Base-by-base conservation (phyloP, 305 asterid genomes). In the Caryopteris hybrid region DNA sequence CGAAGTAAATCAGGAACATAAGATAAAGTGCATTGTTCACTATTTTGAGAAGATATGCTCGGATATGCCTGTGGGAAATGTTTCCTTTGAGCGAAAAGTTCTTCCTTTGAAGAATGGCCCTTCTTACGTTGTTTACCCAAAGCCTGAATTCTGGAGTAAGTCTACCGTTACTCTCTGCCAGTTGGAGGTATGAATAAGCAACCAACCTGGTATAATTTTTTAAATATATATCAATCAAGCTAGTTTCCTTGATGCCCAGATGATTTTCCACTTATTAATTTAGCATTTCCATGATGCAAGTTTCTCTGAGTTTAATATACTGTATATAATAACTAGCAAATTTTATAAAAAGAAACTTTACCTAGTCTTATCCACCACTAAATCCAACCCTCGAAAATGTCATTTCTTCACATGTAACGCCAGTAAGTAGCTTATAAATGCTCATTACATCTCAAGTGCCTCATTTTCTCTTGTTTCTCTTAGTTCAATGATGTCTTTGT, bases 31-130 rank as follows among this genome's bases (percentile, higher is more conserved):
- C 78, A 83, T 93, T 62, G 45, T 86, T 71, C 97, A 93, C 73
- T 93, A 93, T 73, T 90, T 93, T 82, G 85, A 82, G 81, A 85
- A 78, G 83, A 82, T 90, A 68, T 79, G 79, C 75, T 75, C 78
- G 51, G 46, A 64, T 52, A 84, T 84, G 83, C 94, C 92, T 23
- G 18, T 4, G 42, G 97, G 96, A 61, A 79, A 81, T 72, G 89
- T 93, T 64, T 90, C 99, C 45, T 93, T 82, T 78, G 94, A 93
- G 86, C 78, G 99, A 36, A 93, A 90, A 74, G 92, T 93, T 78
- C 89, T 87, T 68, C 83, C 81, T 45, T 70, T 73, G 54, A 77
- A 74, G 69, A 69, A 64, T 79, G 74, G 66, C 46, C 72, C 70
- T 20, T 68, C 77, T 56, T 43, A 60, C 66, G 57, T 84, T 74